phyloP scores from a whole-genome alignment of 805 yeast species.

The Candida dajiaensis region DNA sequence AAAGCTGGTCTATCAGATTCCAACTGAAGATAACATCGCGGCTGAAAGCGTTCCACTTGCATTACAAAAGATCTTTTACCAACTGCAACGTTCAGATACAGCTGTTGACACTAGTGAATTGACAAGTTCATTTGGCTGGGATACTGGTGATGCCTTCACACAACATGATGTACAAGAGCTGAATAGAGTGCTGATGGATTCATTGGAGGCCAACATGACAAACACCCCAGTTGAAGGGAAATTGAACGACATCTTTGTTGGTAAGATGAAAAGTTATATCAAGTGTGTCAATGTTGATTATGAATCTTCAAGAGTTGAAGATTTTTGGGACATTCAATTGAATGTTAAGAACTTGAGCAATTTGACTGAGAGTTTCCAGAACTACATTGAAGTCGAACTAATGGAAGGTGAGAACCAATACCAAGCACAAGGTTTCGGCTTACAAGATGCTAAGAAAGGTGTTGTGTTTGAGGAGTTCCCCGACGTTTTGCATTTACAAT shows the following conservation, averaged over 20 bases:
- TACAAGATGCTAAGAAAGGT: constrained; percentile 96
- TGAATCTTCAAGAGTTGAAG: constrained; percentile 88
- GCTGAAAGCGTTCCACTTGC: constrained; percentile 71
- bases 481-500: constrained; percentile 85
- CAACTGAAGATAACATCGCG: constrained; percentile 56
- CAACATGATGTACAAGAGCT: constrained; percentile 98
- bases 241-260: constrained; percentile 82
- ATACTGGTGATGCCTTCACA: constrained; percentile 86
- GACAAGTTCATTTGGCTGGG: constrained; percentile 97
- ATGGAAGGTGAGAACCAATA: constrained; percentile 94
- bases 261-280: constrained; percentile 92
- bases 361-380: constrained; percentile 70
- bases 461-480: constrained; percentile 90
- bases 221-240: constrained; percentile 75
- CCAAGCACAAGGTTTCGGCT: constrained; percentile 82
- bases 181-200: constrained; percentile 92
- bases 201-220: constrained; percentile 85
- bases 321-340: constrained; percentile 96
- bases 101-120: constrained; percentile 83
- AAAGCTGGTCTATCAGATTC: constrained; percentile 82
- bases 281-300: constrained; percentile 90
- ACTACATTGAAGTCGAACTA: constrained; percentile 83
- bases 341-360: constrained; percentile 81
- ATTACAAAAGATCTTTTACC: constrained; percentile 81
- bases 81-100: constrained; percentile 61